A percentile compares a stretch with the other conserved stretches of the same genome.
Conservation (phyloP, 495 filamentous ascomycete species). For the Aspergillus nanangensis region DNA sequence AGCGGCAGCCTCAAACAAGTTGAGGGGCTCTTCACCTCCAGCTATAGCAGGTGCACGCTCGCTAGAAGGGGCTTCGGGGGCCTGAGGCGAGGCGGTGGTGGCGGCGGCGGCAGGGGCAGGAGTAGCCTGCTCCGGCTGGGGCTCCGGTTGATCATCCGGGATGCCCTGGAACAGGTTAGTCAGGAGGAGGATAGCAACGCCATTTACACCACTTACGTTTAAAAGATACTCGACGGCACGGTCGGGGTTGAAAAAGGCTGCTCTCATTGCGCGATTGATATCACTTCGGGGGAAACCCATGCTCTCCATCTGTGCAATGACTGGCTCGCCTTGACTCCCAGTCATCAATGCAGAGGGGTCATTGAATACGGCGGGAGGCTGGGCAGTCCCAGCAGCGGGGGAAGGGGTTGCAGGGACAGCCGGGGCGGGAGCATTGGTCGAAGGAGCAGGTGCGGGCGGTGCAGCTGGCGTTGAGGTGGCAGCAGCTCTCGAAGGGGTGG, state of each 20-base stretch:
- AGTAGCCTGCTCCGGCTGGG: conserved; percentile 41
- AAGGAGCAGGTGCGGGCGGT: conserved; percentile 61
- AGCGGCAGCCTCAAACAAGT: conserved; percentile 92
- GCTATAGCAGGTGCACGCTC: conserved; percentile 33
- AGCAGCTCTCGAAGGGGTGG: conserved; percentile 49
- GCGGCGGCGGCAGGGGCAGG: conserved; percentile 33
- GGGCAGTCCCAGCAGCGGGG: conserved; percentile 57
- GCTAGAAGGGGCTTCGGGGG: conserved; percentile 27
- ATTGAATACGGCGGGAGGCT: conserved; percentile 49
- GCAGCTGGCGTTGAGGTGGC: conserved; percentile 51
- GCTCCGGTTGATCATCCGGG: conserved; percentile 74
- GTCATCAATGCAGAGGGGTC: conserved; percentile 80
- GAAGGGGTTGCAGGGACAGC: conserved; percentile 59
- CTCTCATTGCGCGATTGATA: conserved; percentile 90
- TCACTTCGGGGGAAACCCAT: conserved; percentile 90
- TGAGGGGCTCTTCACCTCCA: conserved; percentile 65
- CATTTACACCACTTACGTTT: conserved; percentile 54
- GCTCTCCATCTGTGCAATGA: conserved; percentile 91
- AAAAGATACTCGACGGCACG: conserved; percentile 95
- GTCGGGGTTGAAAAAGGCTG: conserved; percentile 94
- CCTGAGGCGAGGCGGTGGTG: conserved; percentile 23
- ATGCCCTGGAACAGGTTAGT: conserved; percentile 63
- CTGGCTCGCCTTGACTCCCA: conserved; percentile 73
- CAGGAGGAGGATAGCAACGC: neutral
- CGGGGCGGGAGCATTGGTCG: conserved; percentile 54